A percentile compares a stretch with the other conserved stretches of the same genome.
phyloP scores from a whole-genome alignment of 495 filamentous ascomycete genomes.

The Podospora bellae-mahoneyi region DNA sequence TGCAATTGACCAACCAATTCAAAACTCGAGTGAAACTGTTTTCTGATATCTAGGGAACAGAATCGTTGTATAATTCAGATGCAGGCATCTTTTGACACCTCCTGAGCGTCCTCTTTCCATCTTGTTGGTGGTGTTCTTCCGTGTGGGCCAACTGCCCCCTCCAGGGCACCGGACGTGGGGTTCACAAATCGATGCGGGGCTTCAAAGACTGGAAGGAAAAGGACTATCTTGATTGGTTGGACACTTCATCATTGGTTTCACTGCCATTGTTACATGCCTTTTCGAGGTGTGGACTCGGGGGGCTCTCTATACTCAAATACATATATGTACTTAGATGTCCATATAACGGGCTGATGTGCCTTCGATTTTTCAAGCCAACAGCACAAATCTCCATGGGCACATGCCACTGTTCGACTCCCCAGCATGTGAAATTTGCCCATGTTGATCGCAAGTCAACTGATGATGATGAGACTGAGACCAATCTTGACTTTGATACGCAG shows the following conservation, averaged over 20 bases:
- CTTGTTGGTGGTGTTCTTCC: neutral
- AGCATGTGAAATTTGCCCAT: neutral
- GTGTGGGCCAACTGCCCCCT: neutral
- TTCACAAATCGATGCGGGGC: neutral
- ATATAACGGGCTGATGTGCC: neutral
- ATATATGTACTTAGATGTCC: neutral
- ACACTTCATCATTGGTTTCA: neutral
- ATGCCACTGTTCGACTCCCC: neutral
- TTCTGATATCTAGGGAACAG: neutral
- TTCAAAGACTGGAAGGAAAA: neutral
- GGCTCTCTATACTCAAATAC: neutral
- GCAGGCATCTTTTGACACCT: neutral
- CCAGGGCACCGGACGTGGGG: neutral
- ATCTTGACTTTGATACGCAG: neutral
- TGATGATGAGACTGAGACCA: neutral
- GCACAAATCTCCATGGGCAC: neutral
- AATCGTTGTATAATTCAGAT: neutral
- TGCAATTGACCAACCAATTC: neutral
- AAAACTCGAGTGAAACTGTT: neutral
- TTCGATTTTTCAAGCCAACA: neutral
- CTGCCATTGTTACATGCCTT: neutral
- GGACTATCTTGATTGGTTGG: neutral
- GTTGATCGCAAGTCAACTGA: neutral
- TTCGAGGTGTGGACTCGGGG: neutral
- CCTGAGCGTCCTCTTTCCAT: neutral